Percentiles rank a stretch among this genome's conserved stretches.
Conservation (phyloP, 495 filamentous ascomycete genomes). For the Bacidia rubella region DNA sequence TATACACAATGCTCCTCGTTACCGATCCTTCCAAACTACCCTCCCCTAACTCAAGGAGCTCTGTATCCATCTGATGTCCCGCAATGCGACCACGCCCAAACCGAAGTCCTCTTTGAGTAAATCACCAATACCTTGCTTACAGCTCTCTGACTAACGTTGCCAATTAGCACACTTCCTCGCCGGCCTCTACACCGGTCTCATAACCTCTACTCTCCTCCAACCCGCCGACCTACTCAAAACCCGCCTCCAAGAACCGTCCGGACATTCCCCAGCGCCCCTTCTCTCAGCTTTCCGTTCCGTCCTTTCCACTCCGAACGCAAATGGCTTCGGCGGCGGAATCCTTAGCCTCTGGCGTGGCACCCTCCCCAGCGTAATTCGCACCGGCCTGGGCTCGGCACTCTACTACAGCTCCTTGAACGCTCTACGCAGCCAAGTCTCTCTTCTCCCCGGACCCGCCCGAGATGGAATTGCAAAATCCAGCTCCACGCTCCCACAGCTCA, state of each 20-base stretch:
- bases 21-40: too few species aligned
- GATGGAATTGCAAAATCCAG: conserved; percentile 16
- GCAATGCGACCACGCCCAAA: background rate
- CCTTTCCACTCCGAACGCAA: conserved; percentile 31
- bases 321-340: conserved; percentile 52
- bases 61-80: background rate
- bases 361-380: conserved; percentile 78
- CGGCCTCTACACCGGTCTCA: conserved; percentile 59
- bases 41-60: too few species aligned
- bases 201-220: conserved; percentile 81
- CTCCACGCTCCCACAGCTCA: conserved; percentile 71
- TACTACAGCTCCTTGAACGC: conserved; percentile 87
- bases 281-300: conserved; percentile 58
- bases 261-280: conserved; percentile 43
- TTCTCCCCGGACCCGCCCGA: conserved; percentile 23
- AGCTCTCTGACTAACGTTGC: background rate
- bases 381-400: conserved; percentile 80
- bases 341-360: conserved; percentile 76
- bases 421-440: conserved; percentile 56
- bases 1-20: too few species aligned
- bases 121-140: background rate
- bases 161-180: conserved; percentile 56
- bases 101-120: background rate
- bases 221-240: conserved; percentile 94
- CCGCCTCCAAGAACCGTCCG: conserved; percentile 72